A percentile compares a stretch with the other conserved stretches of the same genome.
Evolutionary conservation across 1,139 yeast species (phyloP).

Genomic region (Hyphopichia burtonii): DNA sequence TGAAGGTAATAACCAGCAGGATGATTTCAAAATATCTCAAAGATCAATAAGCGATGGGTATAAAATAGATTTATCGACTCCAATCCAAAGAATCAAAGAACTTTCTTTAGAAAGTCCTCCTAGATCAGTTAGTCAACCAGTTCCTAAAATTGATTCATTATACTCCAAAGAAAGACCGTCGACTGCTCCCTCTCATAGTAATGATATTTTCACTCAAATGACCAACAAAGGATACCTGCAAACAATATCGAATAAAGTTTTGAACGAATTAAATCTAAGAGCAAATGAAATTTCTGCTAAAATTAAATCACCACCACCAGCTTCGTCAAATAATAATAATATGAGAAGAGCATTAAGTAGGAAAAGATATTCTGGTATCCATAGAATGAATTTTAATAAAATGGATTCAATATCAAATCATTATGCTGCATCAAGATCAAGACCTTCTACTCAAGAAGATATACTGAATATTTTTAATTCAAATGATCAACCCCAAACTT

Average conservation of each 20-base stretch:
- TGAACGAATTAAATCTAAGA: conserved; percentile 38
- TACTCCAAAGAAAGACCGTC: background rate
- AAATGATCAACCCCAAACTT: conserved; percentile 1
- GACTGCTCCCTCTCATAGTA: background rate
- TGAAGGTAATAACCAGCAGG: no score
- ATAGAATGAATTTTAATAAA: conserved; percentile 30
- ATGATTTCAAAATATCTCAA: background rate
- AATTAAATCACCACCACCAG: conserved; percentile 9
- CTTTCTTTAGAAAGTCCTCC: conserved; percentile 35
- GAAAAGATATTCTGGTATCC: conserved; percentile 35
- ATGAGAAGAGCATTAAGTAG: conserved; percentile 14
- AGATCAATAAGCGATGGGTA: background rate
- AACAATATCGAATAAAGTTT: conserved; percentile 39
- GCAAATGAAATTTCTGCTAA: conserved; percentile 29
- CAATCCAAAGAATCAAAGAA: conserved; percentile 38
- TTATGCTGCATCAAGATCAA: conserved; percentile 25
- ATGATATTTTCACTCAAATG: conserved; percentile 21
- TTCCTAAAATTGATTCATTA: background rate
- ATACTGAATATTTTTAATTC: background rate
- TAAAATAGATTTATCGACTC: conserved; percentile 29
- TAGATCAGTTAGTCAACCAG: background rate
- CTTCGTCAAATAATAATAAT: conserved; percentile 2
- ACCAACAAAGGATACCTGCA: conserved; percentile 41
- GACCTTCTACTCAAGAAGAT: background rate
- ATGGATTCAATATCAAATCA: conserved; percentile 46